Conservation (phyloP, 208 protist genomes). For the Herpetomonas tarakana region DNA sequence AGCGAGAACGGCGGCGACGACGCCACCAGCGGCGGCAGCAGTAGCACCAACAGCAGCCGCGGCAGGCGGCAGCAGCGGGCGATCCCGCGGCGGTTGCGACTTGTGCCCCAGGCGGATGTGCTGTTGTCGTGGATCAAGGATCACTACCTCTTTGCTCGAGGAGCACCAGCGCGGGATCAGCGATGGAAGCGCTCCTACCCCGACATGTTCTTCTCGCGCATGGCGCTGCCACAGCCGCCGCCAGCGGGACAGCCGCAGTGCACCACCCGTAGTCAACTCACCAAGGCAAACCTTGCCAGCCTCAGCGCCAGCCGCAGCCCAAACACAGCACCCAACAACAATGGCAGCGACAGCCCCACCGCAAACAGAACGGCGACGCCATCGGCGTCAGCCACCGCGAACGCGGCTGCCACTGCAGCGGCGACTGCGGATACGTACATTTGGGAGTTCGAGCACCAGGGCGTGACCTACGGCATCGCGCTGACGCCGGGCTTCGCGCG, state of each 20-base stretch:
- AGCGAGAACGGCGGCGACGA: too few species aligned
- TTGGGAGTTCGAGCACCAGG: conserved; percentile 24
- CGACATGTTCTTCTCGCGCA: too few species aligned
- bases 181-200: conserved; percentile 12
- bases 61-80: neutral
- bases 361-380: too few species aligned
- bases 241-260: too few species aligned
- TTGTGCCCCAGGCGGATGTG: conserved; percentile 10
- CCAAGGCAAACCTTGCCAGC: neutral
- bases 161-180: conserved; percentile 2
- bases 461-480: conserved; percentile 7
- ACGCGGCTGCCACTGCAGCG: neutral
- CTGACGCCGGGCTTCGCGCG: conserved; percentile 21
- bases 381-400: neutral
- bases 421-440: conserved; percentile 5
- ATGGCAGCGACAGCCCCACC: neutral
- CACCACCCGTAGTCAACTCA: neutral
- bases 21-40: conserved; percentile 1
- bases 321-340: neutral
- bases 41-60: neutral
- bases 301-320: neutral
- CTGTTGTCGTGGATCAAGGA: conserved; percentile 23
- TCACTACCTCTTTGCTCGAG: conserved; percentile 13
- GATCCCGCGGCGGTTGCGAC: neutral
- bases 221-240: too few species aligned